These are phyloP conservation scores for Omphalea diandra DNA, from an alignment of 441 rosid species.

Conservation along the genomic window DNA sequence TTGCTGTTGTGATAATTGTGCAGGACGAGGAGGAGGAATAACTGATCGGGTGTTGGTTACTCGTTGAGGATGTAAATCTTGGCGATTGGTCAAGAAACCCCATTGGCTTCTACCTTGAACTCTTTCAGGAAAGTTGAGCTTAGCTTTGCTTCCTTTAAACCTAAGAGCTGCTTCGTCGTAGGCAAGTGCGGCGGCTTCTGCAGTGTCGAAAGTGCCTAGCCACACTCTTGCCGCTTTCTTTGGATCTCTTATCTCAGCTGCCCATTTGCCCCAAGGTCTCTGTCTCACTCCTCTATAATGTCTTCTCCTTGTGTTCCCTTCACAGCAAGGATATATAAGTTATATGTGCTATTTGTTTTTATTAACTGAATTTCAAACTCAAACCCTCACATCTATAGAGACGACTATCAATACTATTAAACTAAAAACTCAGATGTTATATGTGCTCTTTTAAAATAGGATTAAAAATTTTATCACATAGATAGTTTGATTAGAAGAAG, in stretches of 20 bases:
- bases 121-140: slow-evolving; percentile 91
- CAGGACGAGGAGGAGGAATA: slow-evolving; percentile 16
- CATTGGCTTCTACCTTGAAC: slow-evolving; percentile 45
- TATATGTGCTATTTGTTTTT: no score
- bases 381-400: no score
- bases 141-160: slow-evolving; percentile 94
- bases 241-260: slow-evolving; percentile 84
- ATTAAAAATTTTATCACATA: no score
- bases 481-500: background rate
- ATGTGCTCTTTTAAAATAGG: no score
- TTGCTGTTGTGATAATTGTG: slow-evolving; percentile 2
- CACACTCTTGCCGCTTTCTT: slow-evolving; percentile 87
- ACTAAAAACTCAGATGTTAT: background rate
- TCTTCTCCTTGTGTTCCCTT: slow-evolving; percentile 51
- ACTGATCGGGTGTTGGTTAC: background rate
- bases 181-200: slow-evolving; percentile 85
- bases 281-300: slow-evolving; percentile 90
- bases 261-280: slow-evolving; percentile 94
- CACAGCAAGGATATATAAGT: slow-evolving; percentile 13
- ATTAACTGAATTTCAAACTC: no score
- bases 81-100: slow-evolving; percentile 31
- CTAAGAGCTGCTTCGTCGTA: slow-evolving; percentile 94
- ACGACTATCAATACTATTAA: no score
- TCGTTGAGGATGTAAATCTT: background rate
- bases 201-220: slow-evolving; percentile 88